Base-by-base conservation (phyloP, 2,329 filamentous ascomycete species). In the Alternaria arborescens region DNA sequence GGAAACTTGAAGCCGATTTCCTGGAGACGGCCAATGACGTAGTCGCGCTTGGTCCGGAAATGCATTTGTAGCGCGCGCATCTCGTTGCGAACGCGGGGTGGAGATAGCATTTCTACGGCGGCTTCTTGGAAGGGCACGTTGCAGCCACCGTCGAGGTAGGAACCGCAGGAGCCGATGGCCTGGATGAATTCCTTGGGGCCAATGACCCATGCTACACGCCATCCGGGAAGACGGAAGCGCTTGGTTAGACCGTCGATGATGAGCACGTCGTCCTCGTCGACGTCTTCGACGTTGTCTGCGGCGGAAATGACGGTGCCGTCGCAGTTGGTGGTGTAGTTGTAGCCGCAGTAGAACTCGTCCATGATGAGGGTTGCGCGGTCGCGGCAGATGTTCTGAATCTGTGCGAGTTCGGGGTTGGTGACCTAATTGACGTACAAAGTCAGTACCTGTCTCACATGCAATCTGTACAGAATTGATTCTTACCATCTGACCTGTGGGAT, bases 211-310 rank as follows among this genome's bases (percentile, higher is more conserved):
- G 94, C 94, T 43, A 98, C 94, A 77, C 94, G 91, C 93, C 94
- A 98, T 63, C 94, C 94, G 1, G 94, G 94, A 32, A 98, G 88
- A 69, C 94, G 90, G 87, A 98, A 98, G 64, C 94, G 91, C 86
- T 98, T 98, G 71, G 94, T 98, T 26, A 98, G 86, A 51, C 94
- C 94, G 76, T 98, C 94, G 67, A 98, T 94, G 78, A 98, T 92
- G 66, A 98, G 87, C 2, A 98, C 94, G 73, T 97, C 92, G 80
- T 81, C 78, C 52, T 79, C 77, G 75, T 97, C 88, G 16, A 97
- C 93, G 71, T 97, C 93, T 58, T 93, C 86, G 50, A 98, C 87
- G 78, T 98, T 97, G 74, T 92, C 90, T 5, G 94, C 94, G 8
- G 93, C 91, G 51, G 90, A 94, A 77, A 97, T 92, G 43, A 94